phyloP scores from a whole-genome alignment of 1,284 basidiomycete genomes.

The Sanghuangporus sanghuang region DNA sequence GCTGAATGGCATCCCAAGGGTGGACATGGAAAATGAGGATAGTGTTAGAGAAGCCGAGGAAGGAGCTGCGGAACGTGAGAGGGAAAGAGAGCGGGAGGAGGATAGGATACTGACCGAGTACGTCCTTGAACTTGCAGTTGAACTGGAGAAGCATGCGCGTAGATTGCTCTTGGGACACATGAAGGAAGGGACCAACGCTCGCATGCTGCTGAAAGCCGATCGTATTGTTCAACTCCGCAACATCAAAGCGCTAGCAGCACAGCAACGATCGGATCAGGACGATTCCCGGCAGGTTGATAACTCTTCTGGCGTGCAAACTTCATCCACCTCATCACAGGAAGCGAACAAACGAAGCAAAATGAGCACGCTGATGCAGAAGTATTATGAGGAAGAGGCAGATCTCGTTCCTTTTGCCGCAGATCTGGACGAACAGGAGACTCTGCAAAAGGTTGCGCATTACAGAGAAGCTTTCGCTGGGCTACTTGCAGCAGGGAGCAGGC shows the following conservation, averaged over 20 bases:
- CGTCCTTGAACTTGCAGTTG: constrained; percentile 17
- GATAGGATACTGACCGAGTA: constrained; percentile 16
- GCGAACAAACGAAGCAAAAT: background rate
- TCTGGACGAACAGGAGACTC: constrained; percentile 13
- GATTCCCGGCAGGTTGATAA: background rate
- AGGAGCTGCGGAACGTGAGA: background rate
- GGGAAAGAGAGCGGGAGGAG: constrained; percentile 4
- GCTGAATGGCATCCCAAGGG: background rate
- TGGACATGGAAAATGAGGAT: background rate
- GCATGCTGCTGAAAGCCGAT: constrained; percentile 18
- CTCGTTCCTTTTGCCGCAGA: constrained; percentile 4
- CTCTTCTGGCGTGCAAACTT: background rate
- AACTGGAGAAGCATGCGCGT: constrained; percentile 17
- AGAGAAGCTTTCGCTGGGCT: constrained; percentile 18
- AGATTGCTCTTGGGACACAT: constrained; percentile 14
- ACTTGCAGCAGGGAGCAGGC: constrained; percentile 17
- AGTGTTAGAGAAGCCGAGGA: background rate
- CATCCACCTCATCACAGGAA: background rate
- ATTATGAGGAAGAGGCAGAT: constrained; percentile 15
- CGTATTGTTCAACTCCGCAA: constrained; percentile 17
- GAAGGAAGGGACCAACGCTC: constrained; percentile 10
- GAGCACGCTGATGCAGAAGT: constrained; percentile 10
- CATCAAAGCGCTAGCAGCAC: constrained; percentile 13
- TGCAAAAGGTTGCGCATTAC: constrained; percentile 14
- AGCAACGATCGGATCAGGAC: constrained; percentile 2